Conservation (phyloP, 2,329 filamentous ascomycete species). For the Fusarium acutatum region DNA sequence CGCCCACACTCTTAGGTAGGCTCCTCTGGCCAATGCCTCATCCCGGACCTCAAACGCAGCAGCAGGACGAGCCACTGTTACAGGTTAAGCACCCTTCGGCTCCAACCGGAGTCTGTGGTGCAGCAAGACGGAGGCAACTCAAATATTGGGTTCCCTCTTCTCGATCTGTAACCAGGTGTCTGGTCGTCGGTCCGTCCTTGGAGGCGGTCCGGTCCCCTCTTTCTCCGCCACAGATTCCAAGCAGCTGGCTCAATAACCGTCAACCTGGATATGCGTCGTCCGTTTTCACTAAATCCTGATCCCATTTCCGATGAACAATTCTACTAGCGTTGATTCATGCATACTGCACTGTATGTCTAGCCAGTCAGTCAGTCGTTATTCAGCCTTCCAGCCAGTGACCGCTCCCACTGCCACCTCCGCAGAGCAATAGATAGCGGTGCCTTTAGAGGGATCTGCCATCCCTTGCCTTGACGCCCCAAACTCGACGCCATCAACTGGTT, state of each 20-base stretch:
- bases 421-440: not conserved
- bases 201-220: not conserved
- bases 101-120: constrained; percentile 7
- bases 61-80: constrained; percentile 3
- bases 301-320: constrained; percentile 17
- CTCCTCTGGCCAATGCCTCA: constrained; percentile 22
- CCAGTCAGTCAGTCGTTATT: constrained; percentile 20
- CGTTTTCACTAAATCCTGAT: constrained; percentile 17
- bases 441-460: constrained; percentile 28
- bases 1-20: constrained; percentile 1
- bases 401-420: not conserved
- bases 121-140: not conserved
- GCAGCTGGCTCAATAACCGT: constrained; percentile 9
- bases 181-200: not conserved
- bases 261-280: constrained; percentile 2
- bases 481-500: constrained; percentile 30
- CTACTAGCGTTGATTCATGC: constrained; percentile 27
- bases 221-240: constrained; percentile 13
- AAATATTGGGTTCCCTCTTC: not conserved
- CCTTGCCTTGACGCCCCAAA: constrained; percentile 32
- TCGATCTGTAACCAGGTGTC: not conserved
- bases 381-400: constrained; percentile 23
- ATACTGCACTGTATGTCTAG: constrained; percentile 14
- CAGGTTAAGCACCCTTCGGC: constrained; percentile 1
- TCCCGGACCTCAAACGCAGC: constrained; percentile 15